Base-by-base conservation (phyloP, 352 stramenopile genomes). In the Phytopythium cucurbitacearum region DNA sequence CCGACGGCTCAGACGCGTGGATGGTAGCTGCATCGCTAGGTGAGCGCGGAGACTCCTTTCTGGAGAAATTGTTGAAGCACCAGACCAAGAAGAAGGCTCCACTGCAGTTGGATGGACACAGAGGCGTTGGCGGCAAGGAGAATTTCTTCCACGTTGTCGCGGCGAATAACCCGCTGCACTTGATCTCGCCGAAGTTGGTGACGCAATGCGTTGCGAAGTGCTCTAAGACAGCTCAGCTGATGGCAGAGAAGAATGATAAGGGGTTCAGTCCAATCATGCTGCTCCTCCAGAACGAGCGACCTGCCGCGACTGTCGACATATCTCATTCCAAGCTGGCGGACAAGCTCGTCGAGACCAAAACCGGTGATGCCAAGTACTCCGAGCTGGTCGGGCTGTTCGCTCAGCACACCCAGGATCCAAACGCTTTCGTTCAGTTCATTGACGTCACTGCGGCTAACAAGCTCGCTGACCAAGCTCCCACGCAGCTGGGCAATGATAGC, bases 141-240 rank as follows among this genome's bases (percentile, higher is more conserved):
- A 90, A 89, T 35, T 76, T 89, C 43, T 88, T 92, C 44, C 81
- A 92, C 40, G 64, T 77, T 6, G 54, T 90, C 1, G 79, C 62
- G 8, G 2, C 39, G 0, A 64, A 70, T 34, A 35, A 56, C 11
- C 58, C 46, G 13, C 63, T 48, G 41, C 36, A 53, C 7, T 53
- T 67, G 10, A 55, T 71, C 13, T 58, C 52, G 0, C 62, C 69
- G 0, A 51, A 51, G 3, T 51, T 92, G 7, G 56, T 92, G 39
- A 47, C 51, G 0, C 44, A 81, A 33, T 67, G 72, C 21, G 53
- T 80, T 8, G 48, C 63, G 16, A 56, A 60, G 13, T 87, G 73
- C 43, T 7, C 42, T 0, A 60, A 68, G 47, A 60, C 62, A 6
- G 34, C 52, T 11, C 55, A 59, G 38, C 52, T 89, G 41, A 66